Percentiles rank a stretch among this genome's conserved stretches.
These are phyloP conservation scores for Neodidymelliopsis sp. DNA, from an alignment of 2,329 filamentous ascomycete genomes.

Conservation along the genomic window DNA sequence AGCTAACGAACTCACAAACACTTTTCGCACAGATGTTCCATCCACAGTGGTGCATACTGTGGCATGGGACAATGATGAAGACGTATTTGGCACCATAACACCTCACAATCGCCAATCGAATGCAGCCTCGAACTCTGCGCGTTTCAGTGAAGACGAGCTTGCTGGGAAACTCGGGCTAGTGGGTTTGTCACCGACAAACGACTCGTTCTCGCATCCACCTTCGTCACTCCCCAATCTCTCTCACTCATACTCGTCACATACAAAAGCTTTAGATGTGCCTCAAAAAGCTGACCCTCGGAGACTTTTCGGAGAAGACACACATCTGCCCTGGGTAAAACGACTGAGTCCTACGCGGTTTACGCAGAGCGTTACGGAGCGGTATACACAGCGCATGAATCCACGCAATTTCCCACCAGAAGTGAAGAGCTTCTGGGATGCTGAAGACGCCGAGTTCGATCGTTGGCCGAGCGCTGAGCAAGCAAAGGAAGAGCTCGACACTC, in stretches of 20 bases:
- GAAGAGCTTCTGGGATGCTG: slow-evolving; percentile 21
- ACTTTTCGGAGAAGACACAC: slow-evolving; percentile 9
- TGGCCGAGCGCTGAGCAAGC: slow-evolving; percentile 12
- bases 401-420: slow-evolving; percentile 1
- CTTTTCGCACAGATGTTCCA: too few species aligned
- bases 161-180: background rate
- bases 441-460: slow-evolving; percentile 24
- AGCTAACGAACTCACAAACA: too few species aligned
- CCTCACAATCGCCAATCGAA: background rate
- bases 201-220: background rate
- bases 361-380: slow-evolving; percentile 1
- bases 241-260: background rate
- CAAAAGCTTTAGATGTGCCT: background rate
- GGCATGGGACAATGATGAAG: background rate
- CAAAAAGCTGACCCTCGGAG: slow-evolving; percentile 2
- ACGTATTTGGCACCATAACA: background rate
- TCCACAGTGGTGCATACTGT: too few species aligned
- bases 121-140: background rate
- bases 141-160: background rate
- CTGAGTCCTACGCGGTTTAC: slow-evolving; percentile 11
- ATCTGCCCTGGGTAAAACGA: slow-evolving; percentile 11
- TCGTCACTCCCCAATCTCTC: background rate
- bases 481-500: slow-evolving; percentile 2
- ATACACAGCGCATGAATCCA: too few species aligned
- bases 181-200: background rate